A percentile compares a stretch with the other conserved stretches of the same genome.
phyloP scores from a whole-genome alignment of 768 basidiomycete genomes.

The Leucosporidium creatinivorum region DNA sequence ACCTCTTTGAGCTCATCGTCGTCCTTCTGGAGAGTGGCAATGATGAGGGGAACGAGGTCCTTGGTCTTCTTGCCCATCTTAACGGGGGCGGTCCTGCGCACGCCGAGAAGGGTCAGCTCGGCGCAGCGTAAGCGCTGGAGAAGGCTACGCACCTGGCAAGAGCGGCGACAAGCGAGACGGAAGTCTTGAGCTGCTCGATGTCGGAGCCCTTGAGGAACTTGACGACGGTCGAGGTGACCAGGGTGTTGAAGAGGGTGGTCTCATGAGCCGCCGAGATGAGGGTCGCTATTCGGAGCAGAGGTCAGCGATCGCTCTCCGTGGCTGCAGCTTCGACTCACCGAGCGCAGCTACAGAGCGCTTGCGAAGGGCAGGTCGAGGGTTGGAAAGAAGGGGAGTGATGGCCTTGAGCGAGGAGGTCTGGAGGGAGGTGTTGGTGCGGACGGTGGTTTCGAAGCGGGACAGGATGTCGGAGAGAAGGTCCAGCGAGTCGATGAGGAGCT shows the following conservation, averaged over 20 bases:
- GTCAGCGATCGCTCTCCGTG: background rate
- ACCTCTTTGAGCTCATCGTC: conserved; percentile 80
- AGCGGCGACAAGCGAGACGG: conserved; percentile 59
- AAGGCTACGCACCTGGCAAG: conserved; percentile 66
- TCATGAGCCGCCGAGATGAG: conserved; percentile 10
- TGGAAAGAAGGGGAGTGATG: conserved; percentile 55
- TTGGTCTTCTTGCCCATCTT: conserved; percentile 33
- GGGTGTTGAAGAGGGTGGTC: conserved; percentile 14
- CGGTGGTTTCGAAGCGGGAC: conserved; percentile 34
- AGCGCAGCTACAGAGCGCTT: conserved; percentile 83
- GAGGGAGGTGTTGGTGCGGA: conserved; percentile 47
- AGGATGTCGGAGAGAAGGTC: conserved; percentile 40
- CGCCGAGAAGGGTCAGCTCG: conserved; percentile 38
- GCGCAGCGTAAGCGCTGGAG: conserved; percentile 57
- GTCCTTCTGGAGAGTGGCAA: conserved; percentile 61
- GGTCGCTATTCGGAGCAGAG: conserved; percentile 2
- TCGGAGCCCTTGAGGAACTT: conserved; percentile 10
- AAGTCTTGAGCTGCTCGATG: conserved; percentile 29
- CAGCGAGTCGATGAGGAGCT: conserved; percentile 40
- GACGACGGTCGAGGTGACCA: conserved; percentile 21
- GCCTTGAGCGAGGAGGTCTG: conserved; percentile 70
- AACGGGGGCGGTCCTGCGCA: conserved; percentile 17
- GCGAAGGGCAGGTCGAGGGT: conserved; percentile 72
- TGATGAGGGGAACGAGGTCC: conserved; percentile 57
- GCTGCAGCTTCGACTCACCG: conserved; percentile 46